Evolutionary conservation across 352 stramenopile species (phyloP), one percentile per base, ranked within the genome.

Genomic region (Phytophthora sp.): DNA sequence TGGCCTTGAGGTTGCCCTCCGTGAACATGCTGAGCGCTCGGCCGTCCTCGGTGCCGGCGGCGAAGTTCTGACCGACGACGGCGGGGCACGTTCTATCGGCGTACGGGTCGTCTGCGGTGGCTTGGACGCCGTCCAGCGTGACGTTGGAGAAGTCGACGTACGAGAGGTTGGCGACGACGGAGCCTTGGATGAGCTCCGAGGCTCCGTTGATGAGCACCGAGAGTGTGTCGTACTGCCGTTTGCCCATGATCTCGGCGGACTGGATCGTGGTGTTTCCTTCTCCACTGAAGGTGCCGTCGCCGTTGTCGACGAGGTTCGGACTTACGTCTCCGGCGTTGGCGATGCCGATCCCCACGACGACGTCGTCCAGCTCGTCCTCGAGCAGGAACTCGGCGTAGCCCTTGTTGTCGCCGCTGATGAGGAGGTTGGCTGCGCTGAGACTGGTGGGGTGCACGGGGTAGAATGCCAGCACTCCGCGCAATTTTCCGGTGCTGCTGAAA

Each of bases 341-440:
- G 54, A 82, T 82, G 15, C 75, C 75, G 23, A 84, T 68, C 1
- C 35, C 72, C 10, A 69, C 72, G 6, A 77, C 43, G 3, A 77
- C 57, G 20, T 63, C 51, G 2, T 52, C 31, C n/a, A 72, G 53
- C 43, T 79, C 62, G 27, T 76, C 55, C 34, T 84, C 74, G 17
- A 81, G 34, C 26, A 79, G 18, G 32, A 77, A 84, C 60, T 79
- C 69, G 41, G 76, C 76, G 39, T 79, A 82, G 2, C 73, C 76
- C 60, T 94, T 92, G 69, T 96, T 96, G 73, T 96, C 87, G 34
- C 83, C 84, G 31, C 75, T 90, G 39, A 95, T 72, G 9, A 96
- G 61, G 6, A 64, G 46, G 66, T 96, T 96, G n/a, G 73, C 73
- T 32, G 81, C 69, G 21, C 79, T 92, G 58, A 96, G 73, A 61